Evolutionary conservation across 1,139 yeast species (phyloP), one percentile per base, ranked within the genome.

Genomic region (Geotrichum reessii): DNA sequence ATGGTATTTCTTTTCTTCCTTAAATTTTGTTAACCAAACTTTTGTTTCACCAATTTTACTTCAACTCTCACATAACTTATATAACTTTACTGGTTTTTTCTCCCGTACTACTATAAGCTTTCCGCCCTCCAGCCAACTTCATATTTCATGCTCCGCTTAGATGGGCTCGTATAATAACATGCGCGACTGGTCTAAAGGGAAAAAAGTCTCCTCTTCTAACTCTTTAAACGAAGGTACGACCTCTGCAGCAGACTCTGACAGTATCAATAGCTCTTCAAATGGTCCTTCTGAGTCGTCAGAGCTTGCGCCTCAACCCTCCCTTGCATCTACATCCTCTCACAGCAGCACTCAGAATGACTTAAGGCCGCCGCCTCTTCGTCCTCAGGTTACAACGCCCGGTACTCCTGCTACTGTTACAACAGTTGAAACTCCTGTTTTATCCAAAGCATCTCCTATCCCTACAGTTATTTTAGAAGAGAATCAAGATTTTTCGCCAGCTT

Each of bases 111-210:
- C 27, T 21, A n/a, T 14, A n/a, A 19, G 7, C 21, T 37, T 19
- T 37, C 44, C 17, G 21, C n/a, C 44, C 6, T n/a, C 28, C 28
- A 37, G 21, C 44, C n/a, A 37, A 37, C 8, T 19, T 17, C 21
- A 1, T 14, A 37, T 37, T 37, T 17, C 44, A 37, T 37, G 44
- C 44, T 37, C 44, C n/a, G 44, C 44, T 17, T 37, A 37, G 44
- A 53, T 53, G 56, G 49, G 40, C 37, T 53, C 56, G 31, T 46
- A 46, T 52, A 53, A 53, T 11, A 33, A 33, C 14, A 21, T 47
- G 11, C 52, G 40, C 11, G 56, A 51, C 24, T 47, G 56, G 56
- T 24, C 46, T 14, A 25, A 37, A 37, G 44, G 44, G 44, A 37
- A 40, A 8, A 47, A 47, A 24, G 56, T 40, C 31, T 28, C 55